Evolutionary conservation across 768 basidiomycete genomes (phyloP), one percentile per base, ranked within the genome.

Genomic region (Lactifluus piperatus): DNA sequence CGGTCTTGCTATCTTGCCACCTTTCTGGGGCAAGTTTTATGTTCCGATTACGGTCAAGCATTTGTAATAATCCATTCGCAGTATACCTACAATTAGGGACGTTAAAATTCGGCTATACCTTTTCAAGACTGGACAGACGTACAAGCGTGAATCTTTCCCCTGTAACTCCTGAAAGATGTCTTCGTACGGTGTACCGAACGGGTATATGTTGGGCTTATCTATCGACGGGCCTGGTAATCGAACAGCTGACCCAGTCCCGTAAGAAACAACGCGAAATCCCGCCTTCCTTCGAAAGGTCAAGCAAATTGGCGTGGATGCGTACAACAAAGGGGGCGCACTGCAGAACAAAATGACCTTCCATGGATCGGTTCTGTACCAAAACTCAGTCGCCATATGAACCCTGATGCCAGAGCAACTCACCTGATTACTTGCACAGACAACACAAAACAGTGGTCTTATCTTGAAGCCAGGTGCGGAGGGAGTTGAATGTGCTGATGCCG

Each of bases 361-460:
- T 99, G 1, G 94, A 95, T 49, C 94, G 86, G 70, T 97, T 97
- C 94, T 97, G 51, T 57, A 59, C 49, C n/a, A 50, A 51, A 50
- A 39, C 3, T 18, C 5, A 43, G 49, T 16, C 5, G 20, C 4
- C 16, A 14, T 16, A 45, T 32, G 22, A 43, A 30, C 27, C 36
- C 29, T 32, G 29, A 32, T 18, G n/a, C 9, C 0, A 14, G 39
- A n/a, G 45, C 41, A 27, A 74, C 82, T 60, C 71, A 90, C 94
- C 77, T 98, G 92, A 69, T 99, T 99, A 69, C 93, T 97, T n/a
- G 97, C 95, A 70, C 97, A 99, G 32, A 98, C 97, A 9, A 99
- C 91, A 69, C 97, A 98, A 74, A 98, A 98, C 47, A 97, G 69
- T 2, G 91, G 92, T 11, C 89, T 77, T 11, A 78, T 73, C 71